Evolutionary conservation across 495 filamentous ascomycete genomes (phyloP), one percentile per base, ranked within the genome.

Genomic region (Lophium mytilinum): DNA sequence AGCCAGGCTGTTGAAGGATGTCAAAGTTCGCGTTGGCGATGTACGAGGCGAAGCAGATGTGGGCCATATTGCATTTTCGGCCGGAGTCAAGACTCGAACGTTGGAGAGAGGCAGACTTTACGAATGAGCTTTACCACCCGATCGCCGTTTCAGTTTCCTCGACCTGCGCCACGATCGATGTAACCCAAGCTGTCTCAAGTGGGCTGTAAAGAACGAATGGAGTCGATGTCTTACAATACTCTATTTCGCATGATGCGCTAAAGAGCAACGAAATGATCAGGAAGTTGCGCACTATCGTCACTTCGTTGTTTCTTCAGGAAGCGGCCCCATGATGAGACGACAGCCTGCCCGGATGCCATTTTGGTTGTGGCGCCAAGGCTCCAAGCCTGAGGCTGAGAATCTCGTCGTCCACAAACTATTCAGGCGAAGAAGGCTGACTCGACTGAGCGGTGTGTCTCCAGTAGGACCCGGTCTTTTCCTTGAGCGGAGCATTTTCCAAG

Each of bases 51-150:
- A 58, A 18, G 37, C 52, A 11, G 53, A 60, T 12, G 54, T 63
- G 6, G 65, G 62, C 9, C 58, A 68, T 55, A 53, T 68, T 47
- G 61, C 62, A 8, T 48, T 67, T 36, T 52, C 54, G 5, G 53
- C 53, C 4, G 61, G 61, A 3, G 56, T 48, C 30, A 40, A 56
- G 9, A 14, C 53, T 10, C 57, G 61, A 18, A 64, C 52, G 43
- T 47, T 63, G 17, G 60, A 63, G 21, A 19, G 56, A 63, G 60
- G 52, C 18, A 50, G 60, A 21, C 41, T 59, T 15, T 63, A 63
- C 37, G 8, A 34, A 18, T 61, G 37, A 53, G 21, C n/a, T 5
- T 5, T 3, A 14, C n/a, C 37, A 43, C 12, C 9, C 14, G 19
- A 36, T 24, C 7, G 33, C 24, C 36, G 42, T 14, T 45, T 18